Evolutionary conservation across 768 basidiomycete genomes (phyloP), one percentile per base, ranked within the genome.

Genomic region (Boletus sp.): DNA sequence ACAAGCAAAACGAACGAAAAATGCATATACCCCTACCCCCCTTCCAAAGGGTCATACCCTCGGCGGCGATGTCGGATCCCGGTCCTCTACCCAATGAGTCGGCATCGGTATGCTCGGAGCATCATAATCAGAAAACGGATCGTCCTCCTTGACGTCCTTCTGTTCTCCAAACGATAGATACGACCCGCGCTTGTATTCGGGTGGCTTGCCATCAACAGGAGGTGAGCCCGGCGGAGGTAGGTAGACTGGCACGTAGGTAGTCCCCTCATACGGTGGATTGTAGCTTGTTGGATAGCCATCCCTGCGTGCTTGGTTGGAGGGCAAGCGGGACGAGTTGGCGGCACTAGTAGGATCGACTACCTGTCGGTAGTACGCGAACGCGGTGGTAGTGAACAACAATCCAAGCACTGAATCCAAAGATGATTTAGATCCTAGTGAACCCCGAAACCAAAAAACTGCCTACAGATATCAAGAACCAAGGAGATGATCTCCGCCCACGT

Each of bases 281-380:
- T 88, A 87, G 64, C 82, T 79, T 3, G 75, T 61, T 1, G 83
- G 79, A 61, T 74, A 70, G 32, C 61, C 76, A 41, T 67, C 72
- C 43, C 64, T 66, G 32, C 75, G 75, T 34, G 60, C 58, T 61
- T 71, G 75, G 53, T 68, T 67, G 19, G 53, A 73, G 55, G 58
- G 83, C n/a, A 66, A 47, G 39, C 83, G 82, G 13, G 71, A 63
- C 39, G 76, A 60, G 65, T 86, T 85, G 49, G 72, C 78, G 37
- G 76, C 69, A 57, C 81, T 81, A 4, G 79, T 68, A 1, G 91
- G 90, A 67, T 91, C 86, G 33, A 84, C 78, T 2, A 83, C 64
- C 70, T 94, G 91, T 23, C 85, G 84, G 64, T 87, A 84, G 74
- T 85, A 94, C 14, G 79, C 76, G 66, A 87, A 87, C 3, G 84